phyloP scores from a whole-genome alignment of 1,284 basidiomycete species.

The Laetiporus sulphureus region DNA sequence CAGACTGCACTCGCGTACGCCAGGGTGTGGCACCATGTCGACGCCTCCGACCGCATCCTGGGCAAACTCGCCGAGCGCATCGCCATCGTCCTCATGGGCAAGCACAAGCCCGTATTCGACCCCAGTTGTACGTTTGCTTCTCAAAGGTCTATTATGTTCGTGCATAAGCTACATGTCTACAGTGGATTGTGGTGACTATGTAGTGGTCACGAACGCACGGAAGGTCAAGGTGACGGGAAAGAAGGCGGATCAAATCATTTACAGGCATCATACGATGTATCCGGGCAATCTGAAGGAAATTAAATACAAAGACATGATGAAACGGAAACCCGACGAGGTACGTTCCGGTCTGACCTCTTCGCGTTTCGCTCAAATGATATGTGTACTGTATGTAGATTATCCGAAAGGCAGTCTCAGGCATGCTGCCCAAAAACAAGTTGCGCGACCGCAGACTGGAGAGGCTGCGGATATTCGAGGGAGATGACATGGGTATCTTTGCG shows the following conservation, averaged over 20 bases:
- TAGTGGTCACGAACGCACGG: slow-evolving; percentile 89
- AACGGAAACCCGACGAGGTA: slow-evolving; percentile 88
- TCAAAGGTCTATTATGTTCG: background rate
- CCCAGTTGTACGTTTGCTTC: slow-evolving; percentile 61
- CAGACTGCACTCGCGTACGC: slow-evolving; percentile 93
- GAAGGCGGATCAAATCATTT: slow-evolving; percentile 85
- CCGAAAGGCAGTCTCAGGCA: slow-evolving; percentile 90
- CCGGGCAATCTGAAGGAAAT: slow-evolving; percentile 93
- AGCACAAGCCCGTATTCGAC: slow-evolving; percentile 98
- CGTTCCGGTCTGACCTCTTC: slow-evolving; percentile 23
- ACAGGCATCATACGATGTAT: slow-evolving; percentile 88
- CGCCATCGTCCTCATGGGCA: slow-evolving; percentile 95
- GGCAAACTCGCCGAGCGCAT: slow-evolving; percentile 93
- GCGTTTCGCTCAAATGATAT: slow-evolving; percentile 1
- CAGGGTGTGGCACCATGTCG: slow-evolving; percentile 93
- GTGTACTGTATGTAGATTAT: slow-evolving; percentile 62
- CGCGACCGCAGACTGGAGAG: slow-evolving; percentile 81
- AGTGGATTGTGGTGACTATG: slow-evolving; percentile 98
- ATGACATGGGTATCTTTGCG: slow-evolving; percentile 63
- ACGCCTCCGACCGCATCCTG: slow-evolving; percentile 84
- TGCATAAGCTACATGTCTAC: slow-evolving; percentile 1
- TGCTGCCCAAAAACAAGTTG: slow-evolving; percentile 95
- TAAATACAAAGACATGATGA: slow-evolving; percentile 76
- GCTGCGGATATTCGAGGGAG: slow-evolving; percentile 78
- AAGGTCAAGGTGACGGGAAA: slow-evolving; percentile 85